These are phyloP conservation scores for Stemphylium beticola DNA, from an alignment of 2,329 filamentous ascomycete genomes.

Conservation along the genomic window DNA sequence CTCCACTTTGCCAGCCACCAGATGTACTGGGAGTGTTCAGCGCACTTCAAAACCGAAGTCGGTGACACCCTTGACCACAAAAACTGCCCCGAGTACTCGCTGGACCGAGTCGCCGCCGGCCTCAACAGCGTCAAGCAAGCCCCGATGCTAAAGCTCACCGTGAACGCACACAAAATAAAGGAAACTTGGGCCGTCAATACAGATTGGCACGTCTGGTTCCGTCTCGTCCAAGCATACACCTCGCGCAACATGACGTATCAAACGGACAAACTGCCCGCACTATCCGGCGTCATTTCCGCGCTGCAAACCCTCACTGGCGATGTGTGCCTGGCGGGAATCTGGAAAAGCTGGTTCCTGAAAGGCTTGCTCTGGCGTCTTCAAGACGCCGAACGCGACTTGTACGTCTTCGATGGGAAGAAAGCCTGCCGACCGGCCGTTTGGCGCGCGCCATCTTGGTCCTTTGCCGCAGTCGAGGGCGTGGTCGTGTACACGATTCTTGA, in stretches of 20 bases:
- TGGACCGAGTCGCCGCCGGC: not conserved
- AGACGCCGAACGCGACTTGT: not conserved
- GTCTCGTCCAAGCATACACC: constrained; percentile 10
- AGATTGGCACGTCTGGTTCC: not conserved
- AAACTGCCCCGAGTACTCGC: not conserved
- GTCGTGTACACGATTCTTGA: not conserved
- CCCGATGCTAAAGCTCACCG: not conserved
- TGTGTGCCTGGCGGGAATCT: constrained; percentile 12
- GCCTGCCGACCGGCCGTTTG: not conserved
- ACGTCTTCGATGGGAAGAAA: constrained; percentile 1
- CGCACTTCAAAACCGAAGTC: not conserved
- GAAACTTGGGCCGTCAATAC: too few species aligned
- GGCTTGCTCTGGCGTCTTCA: constrained; percentile 15
- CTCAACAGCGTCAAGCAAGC: not conserved
- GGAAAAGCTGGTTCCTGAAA: constrained; percentile 12
- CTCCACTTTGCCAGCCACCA: constrained; percentile 10
- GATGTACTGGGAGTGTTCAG: constrained; percentile 16
- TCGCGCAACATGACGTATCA: constrained; percentile 13
- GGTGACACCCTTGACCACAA: not conserved
- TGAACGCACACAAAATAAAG: not conserved
- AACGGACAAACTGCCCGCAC: constrained; percentile 14
- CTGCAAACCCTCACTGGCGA: constrained; percentile 12
- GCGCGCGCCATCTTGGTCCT: constrained; percentile 17
- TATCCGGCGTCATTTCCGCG: constrained; percentile 8
- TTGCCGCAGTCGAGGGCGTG: constrained; percentile 8